Base-by-base conservation (phyloP, 192 early-diverging fungal genomes). In the Pilaira anomala region DNA sequence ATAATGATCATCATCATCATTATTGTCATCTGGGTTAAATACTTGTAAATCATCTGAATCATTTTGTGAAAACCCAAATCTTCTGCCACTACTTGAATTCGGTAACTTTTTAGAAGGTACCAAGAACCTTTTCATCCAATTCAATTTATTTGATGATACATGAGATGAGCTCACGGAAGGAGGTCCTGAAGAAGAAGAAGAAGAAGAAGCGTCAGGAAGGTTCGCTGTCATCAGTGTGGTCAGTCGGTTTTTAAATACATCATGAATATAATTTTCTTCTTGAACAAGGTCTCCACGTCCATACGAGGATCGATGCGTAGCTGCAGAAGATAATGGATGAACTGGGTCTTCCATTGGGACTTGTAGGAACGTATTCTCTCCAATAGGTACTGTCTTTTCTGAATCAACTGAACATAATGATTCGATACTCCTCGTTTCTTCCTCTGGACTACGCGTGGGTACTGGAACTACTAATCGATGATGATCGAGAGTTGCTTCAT, bases 271-370 rank as follows among this genome's bases (percentile, higher is more conserved):
- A 0, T n/a, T n/a, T 21, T 67, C 66, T 25, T 60, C 41, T 44
- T 48, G 46, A 0, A 58, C 58, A 24, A 67, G 58, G 6, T 67
- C 66, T 3, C 66, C 58, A 16, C 66, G 30, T 4, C 48, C 57
- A 54, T 67, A 58, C 3, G 59, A 58, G 11, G 66, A 60, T 11
- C 45, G 25, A 19, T 26, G 44, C 16, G 18, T 46, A n/a, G 13
- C 16, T 8, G 5, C 12, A 5, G 5, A 12, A 8, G 39, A 12
- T 8, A 8, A 8, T 21, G 6, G 22, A 56, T 14, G 26, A 24
- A 26, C 28, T 18, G 51, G 51, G 6, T 55, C 29, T 55, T n/a
- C n/a, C n/a, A n/a, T n/a, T n/a, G n/a, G n/a, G n/a, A n/a, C n/a
- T n/a, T n/a, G n/a, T n/a, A n/a, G n/a, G n/a, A n/a, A n/a, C n/a